phyloP scores from a whole-genome alignment of 805 yeast genomes.

The Kuraishia piskuri region DNA sequence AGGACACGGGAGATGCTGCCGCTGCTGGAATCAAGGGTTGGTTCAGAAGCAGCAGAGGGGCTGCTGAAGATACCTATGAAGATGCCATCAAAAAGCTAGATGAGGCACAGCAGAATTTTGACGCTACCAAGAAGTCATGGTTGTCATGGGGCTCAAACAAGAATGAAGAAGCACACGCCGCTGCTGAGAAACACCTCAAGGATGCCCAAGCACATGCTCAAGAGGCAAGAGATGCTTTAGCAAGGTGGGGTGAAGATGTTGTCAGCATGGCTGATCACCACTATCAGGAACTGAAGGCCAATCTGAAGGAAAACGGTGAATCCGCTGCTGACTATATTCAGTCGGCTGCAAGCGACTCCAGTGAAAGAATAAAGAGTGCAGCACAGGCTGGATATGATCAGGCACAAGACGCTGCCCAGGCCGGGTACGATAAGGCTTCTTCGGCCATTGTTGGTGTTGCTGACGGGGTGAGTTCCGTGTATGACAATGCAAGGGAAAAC shows the following conservation, averaged over 20 bases:
- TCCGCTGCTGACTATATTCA: slow-evolving; percentile 6
- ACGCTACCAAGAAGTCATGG: slow-evolving; percentile 25
- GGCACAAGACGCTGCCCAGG: slow-evolving; percentile 10
- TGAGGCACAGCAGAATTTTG: slow-evolving; percentile 25
- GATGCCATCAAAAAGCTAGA: slow-evolving; percentile 16
- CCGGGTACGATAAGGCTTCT: slow-evolving; percentile 4
- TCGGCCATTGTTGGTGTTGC: not conserved
- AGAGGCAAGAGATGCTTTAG: slow-evolving; percentile 3
- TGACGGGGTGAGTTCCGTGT: not conserved
- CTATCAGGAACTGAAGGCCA: not conserved
- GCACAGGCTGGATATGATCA: slow-evolving; percentile 4
- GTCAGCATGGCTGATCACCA: not conserved
- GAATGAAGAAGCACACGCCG: slow-evolving; percentile 23
- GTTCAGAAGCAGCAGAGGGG: slow-evolving; percentile 6
- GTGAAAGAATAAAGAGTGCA: slow-evolving; percentile 3
- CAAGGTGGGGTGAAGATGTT: slow-evolving; percentile 15
- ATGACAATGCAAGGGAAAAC: slow-evolving; percentile 1
- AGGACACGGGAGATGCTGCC: not conserved
- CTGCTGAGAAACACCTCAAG: slow-evolving; percentile 22
- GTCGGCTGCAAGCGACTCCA: slow-evolving; percentile 2
- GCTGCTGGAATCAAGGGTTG: slow-evolving; percentile 6
- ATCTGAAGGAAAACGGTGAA: slow-evolving; percentile 8
- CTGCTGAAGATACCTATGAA: slow-evolving; percentile 15
- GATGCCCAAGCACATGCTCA: slow-evolving; percentile 13
- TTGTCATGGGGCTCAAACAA: slow-evolving; percentile 28